Evolutionary conservation across 805 yeast species (phyloP), one percentile per base, ranked within the genome.

Genomic region (Ogataea haglerorum): DNA sequence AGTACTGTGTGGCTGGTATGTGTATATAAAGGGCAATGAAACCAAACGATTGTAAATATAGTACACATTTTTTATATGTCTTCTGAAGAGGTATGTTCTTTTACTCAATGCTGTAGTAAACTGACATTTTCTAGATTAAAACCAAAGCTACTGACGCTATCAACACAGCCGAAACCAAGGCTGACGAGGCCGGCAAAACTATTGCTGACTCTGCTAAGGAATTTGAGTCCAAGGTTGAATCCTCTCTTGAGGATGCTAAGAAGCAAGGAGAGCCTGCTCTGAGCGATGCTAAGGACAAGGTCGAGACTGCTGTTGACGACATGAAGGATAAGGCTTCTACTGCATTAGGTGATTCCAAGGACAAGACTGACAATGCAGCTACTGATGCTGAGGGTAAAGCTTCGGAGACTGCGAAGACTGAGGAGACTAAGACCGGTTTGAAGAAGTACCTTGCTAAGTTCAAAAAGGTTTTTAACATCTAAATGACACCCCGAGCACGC

Each of bases 371-470:
- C 10, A 18, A 12, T 10, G n/a, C 34, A 13, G 34, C 25, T 17
- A 19, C 13, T 10, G 33, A 35, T 32, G 43, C 30, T 24, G 35
- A 33, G 32, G 46, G 38, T 4, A 19, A 41, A 19, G 45, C 37
- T 27, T 44, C 33, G n/a, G 27, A 47, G 15, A 40, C 44, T 16
- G 40, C 53, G 16, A 52, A 56, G 42, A 38, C 50, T 25, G 56
- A 49, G 18, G 50, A 51, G 27, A 36, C 50, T 40, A 45, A 52
- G 43, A 41, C 45, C 15, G 49, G 56, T 13, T 39, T 51, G 35
- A 61, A 61, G 57, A 63, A 57, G 49, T 46, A 55, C 39, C 26
- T 52, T 13, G 46, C 55, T 31, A 61, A 58, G 52, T 36, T 62
- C 34, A 63, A 60, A 56, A 57, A 53, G 40, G 33, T 46, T 24